A percentile compares a stretch with the other conserved stretches of the same genome.
Conservation (phyloP, 306 rosid species). For the Malus orientalis region DNA sequence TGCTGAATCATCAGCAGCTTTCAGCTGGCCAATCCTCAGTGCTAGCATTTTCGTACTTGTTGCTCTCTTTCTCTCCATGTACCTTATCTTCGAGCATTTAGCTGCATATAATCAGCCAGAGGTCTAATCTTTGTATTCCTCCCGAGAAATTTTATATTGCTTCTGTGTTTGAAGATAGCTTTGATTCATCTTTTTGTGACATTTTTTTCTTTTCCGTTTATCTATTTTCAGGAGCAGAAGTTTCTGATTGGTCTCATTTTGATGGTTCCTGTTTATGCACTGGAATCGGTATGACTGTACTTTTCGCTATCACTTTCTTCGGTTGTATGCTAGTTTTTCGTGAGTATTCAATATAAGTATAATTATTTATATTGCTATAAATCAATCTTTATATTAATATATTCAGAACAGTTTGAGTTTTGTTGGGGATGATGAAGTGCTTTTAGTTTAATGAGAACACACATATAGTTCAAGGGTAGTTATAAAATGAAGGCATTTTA, state of each 20-base stretch:
- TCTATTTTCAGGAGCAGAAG: slow-evolving; percentile 86
- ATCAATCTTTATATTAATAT: background rate
- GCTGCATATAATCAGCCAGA: slow-evolving; percentile 95
- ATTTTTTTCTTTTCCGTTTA: background rate
- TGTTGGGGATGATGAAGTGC: background rate
- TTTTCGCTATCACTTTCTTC: slow-evolving; percentile 2
- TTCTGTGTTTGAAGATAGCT: background rate
- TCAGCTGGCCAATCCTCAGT: slow-evolving; percentile 80
- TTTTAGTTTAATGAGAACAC: background rate
- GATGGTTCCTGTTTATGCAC: slow-evolving; percentile 97
- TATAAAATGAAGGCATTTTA: background rate
- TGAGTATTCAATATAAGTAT: background rate
- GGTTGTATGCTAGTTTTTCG: background rate
- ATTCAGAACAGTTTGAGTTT: background rate
- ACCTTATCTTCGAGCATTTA: slow-evolving; percentile 85
- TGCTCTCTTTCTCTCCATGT: slow-evolving; percentile 79
- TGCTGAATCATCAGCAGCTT: slow-evolving; percentile 37
- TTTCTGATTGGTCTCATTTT: slow-evolving; percentile 91
- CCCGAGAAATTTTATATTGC: background rate
- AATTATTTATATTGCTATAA: background rate
- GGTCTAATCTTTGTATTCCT: slow-evolving; percentile 37
- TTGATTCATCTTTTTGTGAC: slow-evolving; percentile 6
- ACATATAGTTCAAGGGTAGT: background rate
- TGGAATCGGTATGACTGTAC: slow-evolving; percentile 74
- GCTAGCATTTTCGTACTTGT: slow-evolving; percentile 73